Evolutionary conservation across 306 rosid genomes (phyloP).

Genomic region (Pterocarpus santalinus): DNA sequence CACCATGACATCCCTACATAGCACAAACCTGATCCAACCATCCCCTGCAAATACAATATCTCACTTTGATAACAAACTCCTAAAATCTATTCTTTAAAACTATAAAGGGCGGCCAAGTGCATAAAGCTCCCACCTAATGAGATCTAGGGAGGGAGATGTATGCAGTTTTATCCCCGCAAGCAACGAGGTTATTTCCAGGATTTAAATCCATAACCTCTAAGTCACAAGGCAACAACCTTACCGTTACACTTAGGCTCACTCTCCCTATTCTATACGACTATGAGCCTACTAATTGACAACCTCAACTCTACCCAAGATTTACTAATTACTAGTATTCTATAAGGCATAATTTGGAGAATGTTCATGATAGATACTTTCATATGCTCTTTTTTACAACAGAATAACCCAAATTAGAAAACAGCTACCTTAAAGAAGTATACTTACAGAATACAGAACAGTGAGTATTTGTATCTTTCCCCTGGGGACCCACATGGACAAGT

Average conservation of each 20-base stretch:
- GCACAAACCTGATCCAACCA: slow-evolving; percentile 87
- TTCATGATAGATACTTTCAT: slow-evolving; percentile 8
- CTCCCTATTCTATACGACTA: background rate
- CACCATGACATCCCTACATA: slow-evolving; percentile 96
- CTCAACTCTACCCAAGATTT: background rate
- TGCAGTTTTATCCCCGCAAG: no score
- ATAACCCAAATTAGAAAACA: slow-evolving; percentile 17
- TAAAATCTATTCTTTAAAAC: background rate
- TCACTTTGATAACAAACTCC: slow-evolving; percentile 32
- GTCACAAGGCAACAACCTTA: no score
- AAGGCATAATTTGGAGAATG: background rate
- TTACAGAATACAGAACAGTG: slow-evolving; percentile 77
- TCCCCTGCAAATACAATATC: slow-evolving; percentile 62
- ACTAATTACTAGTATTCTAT: background rate
- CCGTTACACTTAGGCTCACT: no score
- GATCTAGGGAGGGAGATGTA: no score
- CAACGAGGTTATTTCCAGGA: no score
- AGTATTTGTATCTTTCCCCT: slow-evolving; percentile 67
- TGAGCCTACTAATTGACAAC: background rate
- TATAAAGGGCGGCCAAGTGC: no score
- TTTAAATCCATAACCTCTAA: no score
- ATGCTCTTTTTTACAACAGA: background rate
- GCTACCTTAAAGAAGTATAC: slow-evolving; percentile 40
- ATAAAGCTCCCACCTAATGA: no score
- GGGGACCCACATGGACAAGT: slow-evolving; percentile 77